Evolutionary conservation across 2,329 filamentous ascomycete species (phyloP).

Genomic region (Pseudogymnoascus sp.): DNA sequence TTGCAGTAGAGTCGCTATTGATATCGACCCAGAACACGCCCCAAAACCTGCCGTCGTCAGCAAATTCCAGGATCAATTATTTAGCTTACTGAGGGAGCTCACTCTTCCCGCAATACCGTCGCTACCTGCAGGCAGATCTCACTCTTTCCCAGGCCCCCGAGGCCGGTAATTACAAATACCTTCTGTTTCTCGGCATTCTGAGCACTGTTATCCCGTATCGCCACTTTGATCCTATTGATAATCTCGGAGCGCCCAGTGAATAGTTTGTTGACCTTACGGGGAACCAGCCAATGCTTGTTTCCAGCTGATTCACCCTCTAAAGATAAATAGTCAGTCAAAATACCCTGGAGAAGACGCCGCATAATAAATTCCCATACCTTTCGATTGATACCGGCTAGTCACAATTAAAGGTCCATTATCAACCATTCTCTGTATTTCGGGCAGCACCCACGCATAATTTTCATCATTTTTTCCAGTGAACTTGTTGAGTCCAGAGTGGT

Average conservation of each 20-base stretch:
- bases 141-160: constrained; percentile 29
- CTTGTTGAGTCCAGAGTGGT: constrained; percentile 19
- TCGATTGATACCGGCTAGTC: neutral
- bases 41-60: constrained; percentile 17
- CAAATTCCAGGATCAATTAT: neutral
- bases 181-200: constrained; percentile 12
- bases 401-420: constrained; percentile 11
- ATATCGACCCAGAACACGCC: constrained; percentile 20
- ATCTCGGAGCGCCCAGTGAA: constrained; percentile 18
- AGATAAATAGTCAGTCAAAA: neutral
- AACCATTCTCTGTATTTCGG: constrained; percentile 16
- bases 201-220: neutral
- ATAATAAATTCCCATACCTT: neutral
- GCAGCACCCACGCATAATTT: constrained; percentile 13
- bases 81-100: neutral
- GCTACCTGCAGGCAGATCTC: constrained; percentile 20
- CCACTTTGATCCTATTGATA: constrained; percentile 14
- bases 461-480: constrained; percentile 16
- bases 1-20: constrained; percentile 11
- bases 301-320: neutral
- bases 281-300: constrained; percentile 15
- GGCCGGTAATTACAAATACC: constrained; percentile 20
- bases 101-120: constrained; percentile 11
- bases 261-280: constrained; percentile 15
- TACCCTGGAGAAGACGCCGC: neutral